phyloP scores from a whole-genome alignment of 2,329 filamentous ascomycete species.

The Amesomyces nigricolor region DNA sequence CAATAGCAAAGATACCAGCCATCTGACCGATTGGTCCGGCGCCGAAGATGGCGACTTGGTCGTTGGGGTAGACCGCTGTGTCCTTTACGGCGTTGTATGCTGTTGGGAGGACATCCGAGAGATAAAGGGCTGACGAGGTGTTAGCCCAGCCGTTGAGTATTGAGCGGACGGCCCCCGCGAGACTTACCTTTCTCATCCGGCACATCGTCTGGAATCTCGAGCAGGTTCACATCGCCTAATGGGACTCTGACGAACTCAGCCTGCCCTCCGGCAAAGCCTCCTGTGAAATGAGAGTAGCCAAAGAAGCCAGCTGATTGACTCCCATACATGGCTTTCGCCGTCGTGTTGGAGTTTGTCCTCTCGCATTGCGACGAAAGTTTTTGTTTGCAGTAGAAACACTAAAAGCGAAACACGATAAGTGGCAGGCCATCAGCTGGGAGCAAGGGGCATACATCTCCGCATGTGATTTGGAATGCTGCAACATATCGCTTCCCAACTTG shows the following conservation, averaged over 20 bases:
- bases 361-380: constrained; percentile 77
- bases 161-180: too few species aligned
- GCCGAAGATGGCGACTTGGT: constrained; percentile 79
- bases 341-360: constrained; percentile 68
- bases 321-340: constrained; percentile 71
- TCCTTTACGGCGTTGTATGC: constrained; percentile 80
- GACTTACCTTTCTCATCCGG: constrained; percentile 69
- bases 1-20: constrained; percentile 66
- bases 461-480: constrained; percentile 80
- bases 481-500: constrained; percentile 66
- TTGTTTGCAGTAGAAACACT: constrained; percentile 72
- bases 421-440: not conserved
- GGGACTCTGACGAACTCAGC: constrained; percentile 83
- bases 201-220: constrained; percentile 71
- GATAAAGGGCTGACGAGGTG: constrained; percentile 48
- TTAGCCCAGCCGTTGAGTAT: constrained; percentile 12
- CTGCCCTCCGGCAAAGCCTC: constrained; percentile 82
- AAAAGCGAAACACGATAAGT: not conserved
- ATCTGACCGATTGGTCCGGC: constrained; percentile 84
- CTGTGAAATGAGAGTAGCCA: constrained; percentile 72
- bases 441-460: constrained; percentile 35
- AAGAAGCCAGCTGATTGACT: constrained; percentile 68
- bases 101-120: constrained; percentile 75
- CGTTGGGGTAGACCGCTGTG: constrained; percentile 70
- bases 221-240: constrained; percentile 71